Percentiles rank a stretch among this genome's conserved stretches.
These are phyloP conservation scores for Pogostemon cablin DNA, from an alignment of 257 asterid genomes.

Conservation along the genomic window DNA sequence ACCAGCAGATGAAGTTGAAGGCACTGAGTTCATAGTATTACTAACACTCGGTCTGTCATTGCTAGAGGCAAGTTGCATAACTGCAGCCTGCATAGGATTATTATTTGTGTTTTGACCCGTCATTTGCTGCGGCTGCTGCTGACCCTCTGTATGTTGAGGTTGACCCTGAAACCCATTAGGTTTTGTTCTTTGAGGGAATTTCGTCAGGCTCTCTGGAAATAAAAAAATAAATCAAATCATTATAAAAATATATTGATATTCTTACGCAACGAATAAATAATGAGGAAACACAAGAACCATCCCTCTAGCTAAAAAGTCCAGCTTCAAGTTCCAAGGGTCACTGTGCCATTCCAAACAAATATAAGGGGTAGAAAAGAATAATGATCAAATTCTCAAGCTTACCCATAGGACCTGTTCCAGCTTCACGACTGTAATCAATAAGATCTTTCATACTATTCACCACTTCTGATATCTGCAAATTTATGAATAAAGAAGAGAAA, in stretches of 20 bases:
- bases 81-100: constrained; percentile 43
- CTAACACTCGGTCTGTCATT: constrained; percentile 55
- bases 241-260: no score
- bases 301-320: neutral
- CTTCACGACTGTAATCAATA: constrained; percentile 78
- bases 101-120: constrained; percentile 50
- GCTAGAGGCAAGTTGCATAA: constrained; percentile 52
- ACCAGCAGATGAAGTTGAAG: constrained; percentile 46
- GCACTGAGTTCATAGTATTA: constrained; percentile 43
- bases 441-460: constrained; percentile 97
- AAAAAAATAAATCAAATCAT: neutral
- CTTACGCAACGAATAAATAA: neutral
- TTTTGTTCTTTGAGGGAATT: constrained; percentile 61
- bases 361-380: constrained; percentile 10
- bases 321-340: neutral
- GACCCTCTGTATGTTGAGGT: constrained; percentile 53
- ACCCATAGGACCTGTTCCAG: constrained; percentile 93
- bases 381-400: constrained; percentile 36
- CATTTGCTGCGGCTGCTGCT: constrained; percentile 46
- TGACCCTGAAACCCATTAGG: constrained; percentile 55
- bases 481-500: constrained; percentile 2
- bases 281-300: neutral
- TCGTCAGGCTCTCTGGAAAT: constrained; percentile 72
- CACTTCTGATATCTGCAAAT: constrained; percentile 90
- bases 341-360: constrained; percentile 3